Base-by-base conservation (phyloP, 148 eudicot species). In the Fagopyrum esculentum region DNA sequence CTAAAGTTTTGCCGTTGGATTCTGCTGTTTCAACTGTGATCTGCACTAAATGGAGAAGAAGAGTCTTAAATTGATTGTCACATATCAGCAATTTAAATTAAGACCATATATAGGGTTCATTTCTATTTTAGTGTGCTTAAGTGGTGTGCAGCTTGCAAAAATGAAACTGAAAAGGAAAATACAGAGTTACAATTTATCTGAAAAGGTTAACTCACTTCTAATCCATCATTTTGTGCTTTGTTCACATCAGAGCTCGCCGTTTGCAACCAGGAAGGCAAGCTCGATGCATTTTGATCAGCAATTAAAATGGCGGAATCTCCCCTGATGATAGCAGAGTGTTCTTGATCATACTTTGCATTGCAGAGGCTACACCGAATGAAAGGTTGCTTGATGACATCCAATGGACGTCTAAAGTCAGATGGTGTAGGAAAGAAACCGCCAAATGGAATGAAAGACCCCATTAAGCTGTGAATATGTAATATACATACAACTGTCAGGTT, bases 391-490 rank as follows among this genome's bases (percentile, higher is more conserved):
- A 77, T 76, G 76, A 59, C 77, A 57, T 80, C 69, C 29, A 75
- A 68, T 7, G 86, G 77, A 77, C 76, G 73, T 47, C 82, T 79
- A 79, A 79, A 77, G 71, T 95, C 96, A 4, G 96, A 83, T 71
- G 91, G 87, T 51, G 83, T 77, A 60, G 97, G 72, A 77, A 92
- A 92, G 85, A 90, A 95, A 54, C 99, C 99, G 71, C 96, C 99
- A 85, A 95, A 85, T 63, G 97, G 99, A 82, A 95, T 94, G 85
- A 95, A 95, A 72, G 99, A 95, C 80, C 92, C 92, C 96, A 92
- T 83, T 86, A 95, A 90, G 83, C 96, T 90, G 91, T 66, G 83
- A 82, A 76, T 10, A 81, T 80, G 73, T 83, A 69, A 77, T 70
- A n/a, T 35, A 78, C 79, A 85, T 56, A 71, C 80, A 81, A 83